Base-by-base conservation (phyloP, 164 flowering plant species). In the Magnolia kwangsiensis region DNA sequence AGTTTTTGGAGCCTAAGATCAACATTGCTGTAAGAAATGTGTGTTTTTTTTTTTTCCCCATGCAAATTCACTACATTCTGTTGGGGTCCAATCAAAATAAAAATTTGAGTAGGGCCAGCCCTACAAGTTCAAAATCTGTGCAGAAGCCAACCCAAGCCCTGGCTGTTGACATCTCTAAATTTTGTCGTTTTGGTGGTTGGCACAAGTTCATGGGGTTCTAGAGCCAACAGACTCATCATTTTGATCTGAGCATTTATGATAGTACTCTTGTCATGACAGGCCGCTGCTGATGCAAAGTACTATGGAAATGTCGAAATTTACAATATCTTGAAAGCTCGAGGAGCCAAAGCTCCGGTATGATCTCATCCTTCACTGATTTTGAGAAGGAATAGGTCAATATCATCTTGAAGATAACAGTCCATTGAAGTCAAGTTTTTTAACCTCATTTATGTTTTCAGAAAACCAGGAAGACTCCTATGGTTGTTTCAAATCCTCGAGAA, bases 231-330 rank as follows among this genome's bases (percentile, higher is more conserved):
- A 9, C 59, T 51, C 14, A 16, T 55, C 16, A 16, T 55, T 11
- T 55, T 55, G 16, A 55, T 55, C 10, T 0, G 7, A 55, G 14
- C 18, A 16, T 55, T 64, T 11, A 50, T 6, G 49, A 0, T 50
- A 10, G 0, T 50, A n/a, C 19, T 63, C 69, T 63, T 58, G 19
- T 72, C 65, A 65, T 85, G 75, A 69, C 89, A 96, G 99, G 98
- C 99, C 66, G 96, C 96, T 76, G 95, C 92, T 77, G 99, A 96
- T 86, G 99, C 99, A 8, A 96, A 96, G 72, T 93, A 86, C 81
- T 96, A 96, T 76, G 99, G 98, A 64, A 88, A 94, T 78, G 70
- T 87, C 13, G 98, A 94, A 58, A 86, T 91, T 70, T 96, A 89
- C 84, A 87, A 90, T 72, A 90, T 92, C 66, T 83, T 96, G 87